Base-by-base conservation (phyloP, 257 asterid genomes). In the Fraxinus americana region DNA sequence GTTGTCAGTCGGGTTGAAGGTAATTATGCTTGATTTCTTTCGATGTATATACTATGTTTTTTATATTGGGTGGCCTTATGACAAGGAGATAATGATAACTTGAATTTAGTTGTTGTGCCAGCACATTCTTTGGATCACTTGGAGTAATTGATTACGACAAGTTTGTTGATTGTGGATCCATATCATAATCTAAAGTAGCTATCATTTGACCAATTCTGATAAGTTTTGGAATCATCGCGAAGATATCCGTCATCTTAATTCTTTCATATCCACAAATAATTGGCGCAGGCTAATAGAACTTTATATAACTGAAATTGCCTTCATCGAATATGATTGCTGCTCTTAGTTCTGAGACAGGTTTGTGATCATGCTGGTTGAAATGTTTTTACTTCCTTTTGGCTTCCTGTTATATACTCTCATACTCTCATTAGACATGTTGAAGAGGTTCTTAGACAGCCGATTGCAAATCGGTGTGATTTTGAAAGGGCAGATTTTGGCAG, bases 1-100 rank as follows among this genome's bases (percentile, higher is more conserved):
- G 83, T 67, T 82, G 73, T 77, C 73, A 78, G 77, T 63, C 72
- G 63, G 35, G 83, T 82, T 70, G 88, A 86, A 82, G 92, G 92
- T 88, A 84, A 80, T 73, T 67, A 38, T 75, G 43, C 52, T 78
- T 50, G 57, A 41, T 2, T 52, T 68, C 73, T 78, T 77, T 78
- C 71, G 50, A 11, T 35, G 21, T 79, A 72, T 5, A 13, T 5
- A 48, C 75, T 21, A 16, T 61, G 9, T 30, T 72, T 66, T 71
- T 52, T 75, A 32, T 36, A 27, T 21, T 72, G 5, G 16, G 21
- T 77, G 43, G 52, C 63, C 79, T 68, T 70, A 35, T 67, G 8
- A 16, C 14, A n/a, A 14, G 27, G 41, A 50, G 73, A 71, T 30
- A 13, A 76, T n/a, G 4, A 8, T 34, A 67, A 70, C 25, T 54